phyloP scores from a whole-genome alignment of 179 eudicot genomes.

The Drosera spatulata region DNA sequence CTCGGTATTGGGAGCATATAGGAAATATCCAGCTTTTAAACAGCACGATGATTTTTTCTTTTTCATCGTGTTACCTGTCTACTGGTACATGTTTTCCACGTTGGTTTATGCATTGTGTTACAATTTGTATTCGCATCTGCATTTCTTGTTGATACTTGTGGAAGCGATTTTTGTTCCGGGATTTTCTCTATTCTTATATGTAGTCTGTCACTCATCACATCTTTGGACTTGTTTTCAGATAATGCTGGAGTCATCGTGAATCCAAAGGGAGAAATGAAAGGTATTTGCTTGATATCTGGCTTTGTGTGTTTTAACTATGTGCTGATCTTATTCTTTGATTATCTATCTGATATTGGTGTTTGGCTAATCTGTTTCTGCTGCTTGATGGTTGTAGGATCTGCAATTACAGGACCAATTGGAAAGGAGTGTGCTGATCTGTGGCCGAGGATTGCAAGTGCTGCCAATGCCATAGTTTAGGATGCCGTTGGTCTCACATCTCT shows the following conservation, averaged over 20 bases:
- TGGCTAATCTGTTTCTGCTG: not conserved
- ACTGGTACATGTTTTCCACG: not conserved
- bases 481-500: no score
- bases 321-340: no score
- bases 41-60: not conserved
- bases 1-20: not conserved
- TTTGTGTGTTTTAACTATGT: not conserved
- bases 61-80: not conserved
- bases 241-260: slow-evolving; percentile 4
- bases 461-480: not conserved
- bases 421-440: no score
- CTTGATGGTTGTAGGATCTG: not conserved
- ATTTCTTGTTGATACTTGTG: no score
- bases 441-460: not conserved
- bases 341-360: not conserved
- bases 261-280: not conserved
- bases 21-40: not conserved
- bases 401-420: not conserved
- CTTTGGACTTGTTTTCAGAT: not conserved
- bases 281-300: not conserved
- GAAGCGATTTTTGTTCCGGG: no score
- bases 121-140: no score
- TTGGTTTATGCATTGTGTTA: no score
- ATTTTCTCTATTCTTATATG: no score
- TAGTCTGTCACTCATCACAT: not conserved